A percentile compares a stretch with the other conserved stretches of the same genome.
Conservation (phyloP, 352 stramenopile species). For the Phytophthora palmivora region DNA sequence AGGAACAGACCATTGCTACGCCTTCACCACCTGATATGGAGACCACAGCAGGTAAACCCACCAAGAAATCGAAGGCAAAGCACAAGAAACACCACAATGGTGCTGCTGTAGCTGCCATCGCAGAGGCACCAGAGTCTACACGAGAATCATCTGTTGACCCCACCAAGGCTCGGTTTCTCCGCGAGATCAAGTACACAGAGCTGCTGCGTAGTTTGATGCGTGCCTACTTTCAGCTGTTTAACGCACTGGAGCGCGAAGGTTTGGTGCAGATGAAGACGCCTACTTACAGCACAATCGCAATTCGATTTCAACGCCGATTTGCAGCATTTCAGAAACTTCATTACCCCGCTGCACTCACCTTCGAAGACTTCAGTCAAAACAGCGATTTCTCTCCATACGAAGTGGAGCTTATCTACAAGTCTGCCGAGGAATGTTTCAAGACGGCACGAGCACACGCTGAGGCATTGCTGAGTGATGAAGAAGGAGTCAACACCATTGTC, state of each 20-base stretch:
- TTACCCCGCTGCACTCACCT: conserved; percentile 70
- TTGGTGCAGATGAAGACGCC: conserved; percentile 55
- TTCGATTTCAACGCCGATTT: conserved; percentile 86
- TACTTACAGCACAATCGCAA: conserved; percentile 65
- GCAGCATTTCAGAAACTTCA: conserved; percentile 76
- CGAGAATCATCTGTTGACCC: conserved; percentile 42
- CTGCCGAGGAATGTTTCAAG: conserved; percentile 88
- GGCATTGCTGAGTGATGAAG: conserved; percentile 49
- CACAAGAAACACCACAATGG: conserved; percentile 47
- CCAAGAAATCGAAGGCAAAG: conserved; percentile 49
- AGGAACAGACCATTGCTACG: conserved; percentile 15
- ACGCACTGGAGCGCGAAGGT: conserved; percentile 73
- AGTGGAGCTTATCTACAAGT: conserved; percentile 83
- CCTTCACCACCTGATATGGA: conserved; percentile 10
- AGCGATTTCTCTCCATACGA: conserved; percentile 83
- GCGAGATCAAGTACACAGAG: conserved; percentile 84
- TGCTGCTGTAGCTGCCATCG: background rate
- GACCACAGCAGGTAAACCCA: conserved; percentile 25
- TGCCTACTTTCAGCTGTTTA: conserved; percentile 84
- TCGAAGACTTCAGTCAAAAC: conserved; percentile 80
- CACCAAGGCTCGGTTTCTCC: conserved; percentile 67
- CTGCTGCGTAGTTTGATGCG: conserved; percentile 77
- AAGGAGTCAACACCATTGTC: conserved; percentile 33
- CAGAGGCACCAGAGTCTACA: conserved; percentile 3
- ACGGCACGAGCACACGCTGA: conserved; percentile 61